Conservation (phyloP, 306 rosid genomes). For the Vigna angularis region DNA sequence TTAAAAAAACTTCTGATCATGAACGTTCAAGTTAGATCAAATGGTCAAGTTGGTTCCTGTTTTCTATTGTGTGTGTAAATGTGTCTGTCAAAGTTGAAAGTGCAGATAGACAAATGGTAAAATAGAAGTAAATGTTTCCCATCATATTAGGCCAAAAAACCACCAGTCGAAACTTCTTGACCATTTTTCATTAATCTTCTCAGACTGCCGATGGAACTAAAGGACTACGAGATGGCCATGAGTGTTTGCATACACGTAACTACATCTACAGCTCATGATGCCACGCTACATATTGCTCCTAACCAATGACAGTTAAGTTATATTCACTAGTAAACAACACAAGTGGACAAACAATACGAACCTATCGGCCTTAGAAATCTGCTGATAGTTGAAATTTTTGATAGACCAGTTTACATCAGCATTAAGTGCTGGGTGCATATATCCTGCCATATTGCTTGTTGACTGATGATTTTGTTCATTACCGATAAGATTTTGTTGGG, state of each 20-base stretch:
- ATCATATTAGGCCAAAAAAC: constrained; percentile 11
- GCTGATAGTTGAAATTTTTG: constrained; percentile 44
- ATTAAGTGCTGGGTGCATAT: constrained; percentile 51
- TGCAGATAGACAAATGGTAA: background rate
- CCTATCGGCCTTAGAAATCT: constrained; percentile 54
- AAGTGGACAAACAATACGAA: constrained; percentile 33
- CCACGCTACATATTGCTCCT: constrained; percentile 2
- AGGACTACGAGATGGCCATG: background rate
- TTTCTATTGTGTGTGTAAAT: background rate
- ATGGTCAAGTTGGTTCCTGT: background rate
- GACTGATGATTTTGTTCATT: constrained; percentile 52
- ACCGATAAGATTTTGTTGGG: constrained; percentile 45
- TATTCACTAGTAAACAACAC: constrained; percentile 10
- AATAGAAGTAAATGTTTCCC: constrained; percentile 19
- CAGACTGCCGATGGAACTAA: background rate
- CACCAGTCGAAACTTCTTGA: constrained; percentile 17
- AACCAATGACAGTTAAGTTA: constrained; percentile 21
- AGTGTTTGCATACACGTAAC: background rate
- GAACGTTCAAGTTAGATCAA: background rate
- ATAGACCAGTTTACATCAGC: constrained; percentile 42
- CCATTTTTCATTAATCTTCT: background rate
- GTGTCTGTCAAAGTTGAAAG: background rate
- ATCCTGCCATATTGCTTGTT: constrained; percentile 46
- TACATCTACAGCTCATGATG: constrained; percentile 24
- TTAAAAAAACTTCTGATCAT: background rate